A percentile compares a stretch with the other conserved stretches of the same genome.
phyloP scores from a whole-genome alignment of 768 basidiomycete genomes.

The Dentipellis fragilis region DNA sequence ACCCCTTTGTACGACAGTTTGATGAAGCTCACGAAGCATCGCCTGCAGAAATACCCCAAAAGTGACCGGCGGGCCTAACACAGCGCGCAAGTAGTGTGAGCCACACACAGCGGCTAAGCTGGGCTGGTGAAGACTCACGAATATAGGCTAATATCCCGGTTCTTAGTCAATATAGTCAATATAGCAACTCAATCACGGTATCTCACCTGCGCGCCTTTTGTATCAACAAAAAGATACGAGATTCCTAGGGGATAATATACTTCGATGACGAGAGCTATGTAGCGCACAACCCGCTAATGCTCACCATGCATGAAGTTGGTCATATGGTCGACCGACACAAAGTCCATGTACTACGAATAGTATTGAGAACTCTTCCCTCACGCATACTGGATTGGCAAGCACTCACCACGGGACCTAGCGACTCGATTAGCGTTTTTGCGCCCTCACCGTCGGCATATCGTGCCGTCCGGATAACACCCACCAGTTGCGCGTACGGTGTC shows the following conservation, averaged over 20 bases:
- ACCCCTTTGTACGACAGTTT: conserved; percentile 71
- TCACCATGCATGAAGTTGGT: conserved; percentile 43
- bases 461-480: conserved; percentile 21
- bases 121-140: conserved; percentile 4
- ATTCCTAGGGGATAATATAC: conserved; percentile 5
- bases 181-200: background rate
- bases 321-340: conserved; percentile 48
- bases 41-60: conserved; percentile 73
- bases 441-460: conserved; percentile 9
- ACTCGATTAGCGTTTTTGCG: conserved; percentile 9
- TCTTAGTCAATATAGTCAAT: background rate
- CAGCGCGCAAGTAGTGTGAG: background rate
- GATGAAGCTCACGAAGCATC: conserved; percentile 63
- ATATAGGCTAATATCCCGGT: background rate
- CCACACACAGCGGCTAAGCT: background rate
- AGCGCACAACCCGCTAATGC: background rate
- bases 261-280: background rate
- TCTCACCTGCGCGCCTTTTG: conserved; percentile 11
- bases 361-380: background rate
- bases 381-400: background rate
- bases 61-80: conserved; percentile 60
- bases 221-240: conserved; percentile 13
- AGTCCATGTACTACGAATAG: conserved; percentile 32
- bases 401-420: conserved; percentile 9
- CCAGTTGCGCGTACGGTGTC: conserved; percentile 35